Evolutionary conservation across 345 rosid genomes (phyloP).

Genomic region (Dovyalis caffra): DNA sequence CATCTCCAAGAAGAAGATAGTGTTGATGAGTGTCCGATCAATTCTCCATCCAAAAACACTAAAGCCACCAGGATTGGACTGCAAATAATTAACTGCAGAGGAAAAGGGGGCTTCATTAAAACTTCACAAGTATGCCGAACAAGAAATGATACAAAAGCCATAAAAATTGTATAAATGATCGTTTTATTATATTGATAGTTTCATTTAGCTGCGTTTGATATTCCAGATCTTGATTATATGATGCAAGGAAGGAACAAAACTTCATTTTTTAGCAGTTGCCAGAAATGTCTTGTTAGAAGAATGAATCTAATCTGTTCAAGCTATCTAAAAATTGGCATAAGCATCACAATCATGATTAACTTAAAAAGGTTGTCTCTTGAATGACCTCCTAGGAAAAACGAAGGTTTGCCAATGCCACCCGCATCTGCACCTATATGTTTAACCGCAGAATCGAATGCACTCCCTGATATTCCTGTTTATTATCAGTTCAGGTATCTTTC

Average conservation of each 20-base stretch:
- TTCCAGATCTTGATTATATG: not conserved
- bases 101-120: not conserved
- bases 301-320: not conserved
- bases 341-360: not conserved
- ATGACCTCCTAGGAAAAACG: not conserved
- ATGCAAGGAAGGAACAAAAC: not conserved
- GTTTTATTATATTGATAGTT: not conserved
- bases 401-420: not conserved
- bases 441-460: not conserved
- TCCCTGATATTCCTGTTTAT: not conserved
- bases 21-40: conserved; percentile 27
- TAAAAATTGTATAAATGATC: not conserved
- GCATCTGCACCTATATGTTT: not conserved
- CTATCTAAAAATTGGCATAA: not conserved
- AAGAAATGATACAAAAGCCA: not conserved
- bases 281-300: not conserved
- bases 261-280: not conserved
- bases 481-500: not conserved
- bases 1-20: conserved; percentile 31
- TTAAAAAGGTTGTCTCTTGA: not conserved
- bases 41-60: conserved; percentile 30
- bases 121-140: not conserved
- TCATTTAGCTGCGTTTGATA: not conserved
- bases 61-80: conserved; percentile 28
- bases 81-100: conserved; percentile 25